Evolutionary conservation across 164 flowering plant genomes (phyloP).

Genomic region (Kingdonia uniflora): DNA sequence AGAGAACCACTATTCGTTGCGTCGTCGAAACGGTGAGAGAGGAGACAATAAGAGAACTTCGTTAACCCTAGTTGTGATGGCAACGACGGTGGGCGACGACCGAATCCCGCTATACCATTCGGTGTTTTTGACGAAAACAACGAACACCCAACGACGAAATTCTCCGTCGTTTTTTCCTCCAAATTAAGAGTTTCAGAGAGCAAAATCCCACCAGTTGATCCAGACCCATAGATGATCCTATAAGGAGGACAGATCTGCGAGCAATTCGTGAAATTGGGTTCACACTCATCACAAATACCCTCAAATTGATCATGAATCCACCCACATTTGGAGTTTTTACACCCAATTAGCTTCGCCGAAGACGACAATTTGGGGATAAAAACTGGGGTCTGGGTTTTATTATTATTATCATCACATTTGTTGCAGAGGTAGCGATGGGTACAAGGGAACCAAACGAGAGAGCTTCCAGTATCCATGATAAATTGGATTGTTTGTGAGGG

Average conservation of each 20-base stretch:
- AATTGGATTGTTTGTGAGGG: conserved; percentile 49
- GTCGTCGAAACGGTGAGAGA: conserved; percentile 62
- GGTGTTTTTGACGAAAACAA: conserved; percentile 32
- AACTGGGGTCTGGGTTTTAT: conserved; percentile 9
- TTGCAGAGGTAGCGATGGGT: conserved; percentile 36
- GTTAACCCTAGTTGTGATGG: conserved; percentile 39
- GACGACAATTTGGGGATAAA: conserved; percentile 47
- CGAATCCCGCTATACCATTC: conserved; percentile 55
- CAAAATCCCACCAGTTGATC: conserved; percentile 37
- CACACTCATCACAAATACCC: conserved; percentile 27
- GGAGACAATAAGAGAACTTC: conserved; percentile 51
- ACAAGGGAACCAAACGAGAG: conserved; percentile 59
- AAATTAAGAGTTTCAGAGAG: conserved; percentile 38
- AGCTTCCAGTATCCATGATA: conserved; percentile 50
- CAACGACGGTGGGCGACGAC: conserved; percentile 42
- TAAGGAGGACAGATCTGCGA: conserved; percentile 49
- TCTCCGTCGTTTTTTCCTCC: conserved; percentile 10
- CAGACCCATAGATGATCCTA: conserved; percentile 35
- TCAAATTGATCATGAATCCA: conserved; percentile 34
- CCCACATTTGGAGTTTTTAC: conserved; percentile 47
- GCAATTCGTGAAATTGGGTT: conserved; percentile 15
- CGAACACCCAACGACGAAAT: conserved; percentile 53
- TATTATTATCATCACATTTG: conserved; percentile 22
- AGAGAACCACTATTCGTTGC: conserved; percentile 29
- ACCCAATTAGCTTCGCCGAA: conserved; percentile 37